A percentile compares a stretch with the other conserved stretches of the same genome.
These are phyloP conservation scores for Rhodotorula paludigena DNA, from an alignment of 768 basidiomycete genomes.

Conservation along the genomic window DNA sequence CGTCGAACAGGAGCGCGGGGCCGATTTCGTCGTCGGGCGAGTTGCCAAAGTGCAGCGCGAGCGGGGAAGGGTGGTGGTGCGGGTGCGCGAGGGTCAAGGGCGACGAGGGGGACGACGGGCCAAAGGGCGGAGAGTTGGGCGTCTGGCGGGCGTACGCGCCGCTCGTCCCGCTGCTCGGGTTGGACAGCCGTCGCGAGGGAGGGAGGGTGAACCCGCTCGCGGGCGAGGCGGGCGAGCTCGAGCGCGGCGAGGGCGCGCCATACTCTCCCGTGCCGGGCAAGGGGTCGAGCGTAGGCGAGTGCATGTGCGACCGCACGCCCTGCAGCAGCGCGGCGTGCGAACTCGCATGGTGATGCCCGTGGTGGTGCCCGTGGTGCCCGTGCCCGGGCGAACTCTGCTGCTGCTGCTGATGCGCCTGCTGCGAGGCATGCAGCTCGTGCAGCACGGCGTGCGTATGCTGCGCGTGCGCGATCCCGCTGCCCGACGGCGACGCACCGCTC, in stretches of 20 bases:
- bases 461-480: background rate
- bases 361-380: background rate
- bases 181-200: background rate
- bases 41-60: background rate
- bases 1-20: background rate
- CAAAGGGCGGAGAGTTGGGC: background rate
- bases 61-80: constrained; percentile 4
- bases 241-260: constrained; percentile 7
- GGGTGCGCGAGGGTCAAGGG: too few relatives aligned
- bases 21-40: background rate
- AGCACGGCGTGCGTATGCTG: background rate
- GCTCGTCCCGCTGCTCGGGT: background rate
- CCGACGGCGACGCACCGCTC: too few relatives aligned
- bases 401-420: background rate
- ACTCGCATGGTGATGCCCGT: background rate
- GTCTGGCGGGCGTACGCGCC: background rate
- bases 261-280: background rate
- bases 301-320: constrained; percentile 31
- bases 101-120: too few relatives aligned
- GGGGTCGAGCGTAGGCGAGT: constrained; percentile 20
- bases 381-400: background rate
- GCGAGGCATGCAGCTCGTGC: background rate
- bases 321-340: constrained; percentile 32
- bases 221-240: constrained; percentile 8
- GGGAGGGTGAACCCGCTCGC: background rate